Base-by-base conservation (phyloP, 176 grass and related monocot genomes). In the Eragrostis nindensis region DNA sequence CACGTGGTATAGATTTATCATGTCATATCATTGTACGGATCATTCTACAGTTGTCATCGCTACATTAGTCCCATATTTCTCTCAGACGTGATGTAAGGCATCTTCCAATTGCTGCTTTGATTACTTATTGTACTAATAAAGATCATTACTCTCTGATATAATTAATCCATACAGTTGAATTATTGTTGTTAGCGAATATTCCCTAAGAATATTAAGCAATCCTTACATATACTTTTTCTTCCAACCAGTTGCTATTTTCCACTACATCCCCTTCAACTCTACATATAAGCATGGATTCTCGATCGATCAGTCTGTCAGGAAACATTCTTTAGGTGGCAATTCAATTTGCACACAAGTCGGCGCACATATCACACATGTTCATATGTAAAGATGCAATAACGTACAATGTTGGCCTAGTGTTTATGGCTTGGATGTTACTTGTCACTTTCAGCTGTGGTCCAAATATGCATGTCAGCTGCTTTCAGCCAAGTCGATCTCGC, bases 371-470 rank as follows among this genome's bases (percentile, higher is more conserved):
- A 36, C 18, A 7, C 21, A 30, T 17, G 25, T 15, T 0, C 1
- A 18, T 26, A 19, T 12, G 30, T 17, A 43, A 29, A n/a, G 19
- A 55, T 5, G 10, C 19, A 55, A 36, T 22, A 8, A 42, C 25
- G 40, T 42, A 68, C 14, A 46, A 66, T 15, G 45, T 55, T 30
- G 39, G 8, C 7, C n/a, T 22, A 7, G 27, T 24, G 11, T 21
- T 22, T 41, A 71, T 70, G 45, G 56, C 15, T 2, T 50, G 56
- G 68, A 82, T 53, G 80, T 74, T 73, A 73, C 80, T 63, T 3
- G 21, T 54, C 43, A 50, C 45, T 50, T 73, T 82, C 42, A 82
- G 15, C 19, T 27, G 80, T 82, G 70, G 80, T 82, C 80, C 80
- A 82, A 40, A 21, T 17, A 66, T 72, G 5, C 32, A 74, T 29